Percentiles rank a stretch among this genome's conserved stretches.
These are phyloP conservation scores for Cyclospora cayetanensis DNA, from an alignment of 169 alveolate genomes.

Conservation along the genomic window DNA sequence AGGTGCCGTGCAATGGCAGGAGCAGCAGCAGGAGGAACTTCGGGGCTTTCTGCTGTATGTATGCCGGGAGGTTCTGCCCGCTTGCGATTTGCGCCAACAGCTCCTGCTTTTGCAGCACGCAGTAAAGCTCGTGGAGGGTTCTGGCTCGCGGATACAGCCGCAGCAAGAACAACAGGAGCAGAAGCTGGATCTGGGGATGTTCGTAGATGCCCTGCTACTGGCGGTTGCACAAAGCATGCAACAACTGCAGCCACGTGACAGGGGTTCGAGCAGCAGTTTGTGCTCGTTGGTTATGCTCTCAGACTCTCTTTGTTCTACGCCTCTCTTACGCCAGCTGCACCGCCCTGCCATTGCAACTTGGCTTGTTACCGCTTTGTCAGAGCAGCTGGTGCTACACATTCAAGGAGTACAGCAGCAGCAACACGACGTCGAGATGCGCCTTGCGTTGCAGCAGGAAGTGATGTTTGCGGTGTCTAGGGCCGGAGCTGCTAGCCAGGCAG, in stretches of 20 bases:
- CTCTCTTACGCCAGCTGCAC: background rate
- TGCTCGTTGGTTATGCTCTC: background rate
- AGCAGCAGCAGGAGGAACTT: background rate
- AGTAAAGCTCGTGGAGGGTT: background rate
- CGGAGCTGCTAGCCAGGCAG: background rate
- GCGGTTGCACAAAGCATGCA: background rate
- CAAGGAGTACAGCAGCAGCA: background rate
- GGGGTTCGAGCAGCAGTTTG: background rate
- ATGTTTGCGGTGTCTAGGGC: background rate
- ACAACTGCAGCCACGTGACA: background rate
- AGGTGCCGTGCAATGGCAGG: background rate
- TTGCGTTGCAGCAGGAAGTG: background rate
- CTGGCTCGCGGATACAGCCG: background rate
- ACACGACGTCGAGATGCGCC: background rate
- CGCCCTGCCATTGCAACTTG: background rate
- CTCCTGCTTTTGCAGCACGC: conserved; percentile 11
- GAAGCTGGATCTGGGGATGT: background rate
- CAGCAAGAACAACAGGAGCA: too few relatives aligned
- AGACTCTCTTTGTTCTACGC: background rate
- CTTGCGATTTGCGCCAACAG: conserved; percentile 19
- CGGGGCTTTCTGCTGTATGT: background rate
- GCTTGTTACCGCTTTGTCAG: background rate
- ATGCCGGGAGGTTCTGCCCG: conserved; percentile 21
- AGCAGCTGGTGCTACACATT: background rate
- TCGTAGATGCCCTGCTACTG: background rate